These are phyloP conservation scores for Aspergillus texensis DNA, from an alignment of 2,329 filamentous ascomycete genomes.

Conservation along the genomic window DNA sequence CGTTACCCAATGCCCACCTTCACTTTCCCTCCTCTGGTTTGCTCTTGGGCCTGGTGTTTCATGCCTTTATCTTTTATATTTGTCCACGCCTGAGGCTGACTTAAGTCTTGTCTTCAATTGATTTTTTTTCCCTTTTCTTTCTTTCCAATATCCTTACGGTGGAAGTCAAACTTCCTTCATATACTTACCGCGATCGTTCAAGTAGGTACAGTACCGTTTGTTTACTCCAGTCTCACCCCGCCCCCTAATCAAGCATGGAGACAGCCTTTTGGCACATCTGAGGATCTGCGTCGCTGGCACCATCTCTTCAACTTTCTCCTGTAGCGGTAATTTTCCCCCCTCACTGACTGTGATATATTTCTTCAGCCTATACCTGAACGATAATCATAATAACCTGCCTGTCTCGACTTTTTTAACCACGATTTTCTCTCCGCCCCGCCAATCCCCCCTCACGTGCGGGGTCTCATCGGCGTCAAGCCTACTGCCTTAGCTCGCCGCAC, in stretches of 20 bases:
- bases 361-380: not conserved
- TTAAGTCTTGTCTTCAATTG: not conserved
- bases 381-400: not conserved
- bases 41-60: not conserved
- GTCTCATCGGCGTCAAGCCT: conserved; percentile 19
- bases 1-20: not conserved
- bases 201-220: not conserved
- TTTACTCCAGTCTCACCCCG: not conserved
- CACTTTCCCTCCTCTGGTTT: not conserved
- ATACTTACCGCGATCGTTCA: not conserved
- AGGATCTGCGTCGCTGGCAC: not conserved
- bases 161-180: not conserved
- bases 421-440: conserved; percentile 11
- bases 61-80: not conserved
- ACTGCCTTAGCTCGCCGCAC: conserved; percentile 23
- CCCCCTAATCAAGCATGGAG: not conserved
- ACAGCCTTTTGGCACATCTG: not conserved
- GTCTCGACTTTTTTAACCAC: not conserved
- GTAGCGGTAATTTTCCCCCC: not conserved
- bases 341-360: not conserved
- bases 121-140: not conserved
- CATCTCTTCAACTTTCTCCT: not conserved
- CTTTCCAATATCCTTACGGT: not conserved
- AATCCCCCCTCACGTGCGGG: conserved; percentile 27
- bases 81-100: not conserved